Conservation (phyloP, 169 alveolate genomes). For the Amoebophrya sp. region DNA sequence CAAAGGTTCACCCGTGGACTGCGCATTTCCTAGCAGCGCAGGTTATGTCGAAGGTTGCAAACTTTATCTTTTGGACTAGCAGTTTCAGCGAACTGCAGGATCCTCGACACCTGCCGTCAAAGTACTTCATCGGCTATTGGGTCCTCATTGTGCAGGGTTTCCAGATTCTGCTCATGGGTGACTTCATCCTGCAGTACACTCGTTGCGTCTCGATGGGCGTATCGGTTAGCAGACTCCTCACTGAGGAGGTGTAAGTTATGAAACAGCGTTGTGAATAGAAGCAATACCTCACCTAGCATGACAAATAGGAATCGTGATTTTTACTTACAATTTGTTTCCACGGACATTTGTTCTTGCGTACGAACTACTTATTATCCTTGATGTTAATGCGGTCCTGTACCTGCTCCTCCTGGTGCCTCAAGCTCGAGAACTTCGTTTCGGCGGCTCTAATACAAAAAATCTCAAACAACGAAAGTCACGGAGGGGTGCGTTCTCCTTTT, state of each 20-base stretch:
- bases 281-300: too few species aligned
- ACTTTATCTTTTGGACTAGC: background rate
- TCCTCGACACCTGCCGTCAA: background rate
- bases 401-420: too few species aligned
- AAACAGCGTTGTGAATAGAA: background rate
- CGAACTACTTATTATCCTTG: too few species aligned
- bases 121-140: background rate
- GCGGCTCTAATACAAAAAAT: too few species aligned
- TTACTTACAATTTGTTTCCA: too few species aligned
- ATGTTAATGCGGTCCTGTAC: too few species aligned
- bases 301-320: too few species aligned
- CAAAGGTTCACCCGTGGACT: background rate
- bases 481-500: too few species aligned
- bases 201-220: background rate
- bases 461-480: too few species aligned
- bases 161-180: slow-evolving; percentile 14
- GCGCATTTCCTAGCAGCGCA: background rate
- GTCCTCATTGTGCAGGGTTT: background rate
- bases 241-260: background rate
- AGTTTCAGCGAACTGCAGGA: background rate
- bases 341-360: too few species aligned
- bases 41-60: background rate
- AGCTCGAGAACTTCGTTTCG: too few species aligned
- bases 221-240: background rate
- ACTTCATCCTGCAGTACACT: background rate